A percentile compares a stretch with the other conserved stretches of the same genome.
phyloP scores from a whole-genome alignment of 2,329 filamentous ascomycete species.

The Calonectria montana region DNA sequence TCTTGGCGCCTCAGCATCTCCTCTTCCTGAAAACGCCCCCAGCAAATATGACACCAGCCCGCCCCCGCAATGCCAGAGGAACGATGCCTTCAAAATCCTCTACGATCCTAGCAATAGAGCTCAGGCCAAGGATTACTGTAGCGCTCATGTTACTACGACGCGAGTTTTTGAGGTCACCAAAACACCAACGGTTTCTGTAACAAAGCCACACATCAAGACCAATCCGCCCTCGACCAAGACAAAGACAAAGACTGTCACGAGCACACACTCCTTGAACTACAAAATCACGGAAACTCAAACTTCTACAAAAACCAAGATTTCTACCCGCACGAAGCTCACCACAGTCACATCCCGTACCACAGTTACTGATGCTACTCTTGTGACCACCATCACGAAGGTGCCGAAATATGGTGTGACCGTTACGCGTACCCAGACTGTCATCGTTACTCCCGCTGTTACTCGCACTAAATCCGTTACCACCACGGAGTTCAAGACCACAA shows the following conservation, averaged over 20 bases:
- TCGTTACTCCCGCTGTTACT: too few relatives aligned
- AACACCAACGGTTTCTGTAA: not conserved
- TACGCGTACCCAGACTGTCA: not conserved
- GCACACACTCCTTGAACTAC: not conserved
- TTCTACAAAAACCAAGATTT: not conserved
- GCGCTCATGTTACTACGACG: not conserved
- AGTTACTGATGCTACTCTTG: not conserved
- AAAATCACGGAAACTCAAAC: not conserved
- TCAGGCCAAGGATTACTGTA: not conserved
- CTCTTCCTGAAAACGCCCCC: not conserved
- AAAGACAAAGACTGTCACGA: not conserved
- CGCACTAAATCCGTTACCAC: not conserved
- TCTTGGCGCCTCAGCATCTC: not conserved
- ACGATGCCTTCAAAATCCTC: not conserved
- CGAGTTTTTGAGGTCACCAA: not conserved
- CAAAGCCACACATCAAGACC: not conserved
- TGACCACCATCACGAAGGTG: not conserved
- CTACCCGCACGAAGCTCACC: not conserved
- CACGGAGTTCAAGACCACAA: not conserved
- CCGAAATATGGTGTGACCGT: not conserved
- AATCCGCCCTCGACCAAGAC: not conserved
- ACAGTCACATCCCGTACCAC: not conserved
- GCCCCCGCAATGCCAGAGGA: not conserved
- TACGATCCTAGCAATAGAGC: not conserved
- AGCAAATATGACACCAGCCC: not conserved